Evolutionary conservation across 805 yeast genomes (phyloP), one percentile per base, ranked within the genome.

Genomic region (Candida sanyiensis): DNA sequence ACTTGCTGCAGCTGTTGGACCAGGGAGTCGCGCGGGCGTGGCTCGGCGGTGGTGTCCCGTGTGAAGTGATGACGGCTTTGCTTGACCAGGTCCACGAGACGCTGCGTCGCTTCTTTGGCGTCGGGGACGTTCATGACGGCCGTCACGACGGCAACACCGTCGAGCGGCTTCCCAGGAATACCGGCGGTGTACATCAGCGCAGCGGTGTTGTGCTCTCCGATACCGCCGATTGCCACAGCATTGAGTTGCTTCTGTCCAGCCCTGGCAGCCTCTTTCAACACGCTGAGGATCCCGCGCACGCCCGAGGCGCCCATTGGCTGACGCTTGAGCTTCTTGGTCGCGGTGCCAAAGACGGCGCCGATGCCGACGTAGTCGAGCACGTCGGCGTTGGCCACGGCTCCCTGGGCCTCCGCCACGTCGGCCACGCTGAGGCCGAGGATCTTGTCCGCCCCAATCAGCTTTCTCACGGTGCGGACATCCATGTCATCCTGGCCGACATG

Each of bases 401-500:
- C 60, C 21, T 61, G 52, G 1, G 76, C 70, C 53, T 87, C 95
- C 5, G 66, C 67, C 0, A 67, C 67, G 23, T 69, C 67, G 7
- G 81, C 72, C 19, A 86, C 82, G 28, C 89, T 78, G 41, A 89
- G 78, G 1, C 97, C 97, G 33, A 88, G 56, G 42, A 88, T 78
- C 61, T 82, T 86, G 40, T 75, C 70, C 0, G 80, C 75, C 0
- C 96, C 96, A 10, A 87, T 59, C 23, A 86, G 52, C 49, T 64
- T 53, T 26, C 96, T 61, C 1, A 76, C 93, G 27, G 69, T 49
- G 1, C 50, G 49, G 7, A 61, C 60, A 4, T 67, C 64, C 85
- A 88, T 84, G 55, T 88, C 97, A 38, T 80, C 88, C 58, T 88
- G 96, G 1, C 97, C 97, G 16, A 88, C 85, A 63, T 88, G 97